phyloP scores from a whole-genome alignment of 2,329 filamentous ascomycete genomes.

The Ceratocystis colombiana region DNA sequence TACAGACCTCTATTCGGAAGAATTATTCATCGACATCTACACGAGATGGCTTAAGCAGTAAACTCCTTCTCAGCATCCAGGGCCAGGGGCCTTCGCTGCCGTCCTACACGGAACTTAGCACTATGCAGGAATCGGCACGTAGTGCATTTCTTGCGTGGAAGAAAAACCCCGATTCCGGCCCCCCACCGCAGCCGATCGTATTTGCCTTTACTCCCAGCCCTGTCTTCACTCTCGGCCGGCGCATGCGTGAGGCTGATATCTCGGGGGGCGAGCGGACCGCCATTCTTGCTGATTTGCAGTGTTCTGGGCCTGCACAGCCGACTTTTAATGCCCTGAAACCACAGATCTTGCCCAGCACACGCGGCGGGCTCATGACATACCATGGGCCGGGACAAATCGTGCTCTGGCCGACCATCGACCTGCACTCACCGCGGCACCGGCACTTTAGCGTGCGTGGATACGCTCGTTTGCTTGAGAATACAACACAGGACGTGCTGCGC shows the following conservation, averaged over 20 bases:
- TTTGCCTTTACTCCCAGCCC: conserved; percentile 74
- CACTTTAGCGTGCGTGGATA: conserved; percentile 62
- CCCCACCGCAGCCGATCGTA: conserved; percentile 53
- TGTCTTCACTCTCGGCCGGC: conserved; percentile 82
- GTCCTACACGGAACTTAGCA: conserved; percentile 15
- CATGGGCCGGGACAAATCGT: conserved; percentile 90
- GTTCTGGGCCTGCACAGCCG: conserved; percentile 17
- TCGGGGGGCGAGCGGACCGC: conserved; percentile 38
- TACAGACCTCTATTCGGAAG: neutral
- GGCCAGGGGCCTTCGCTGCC: neutral
- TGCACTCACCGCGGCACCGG: conserved; percentile 49
- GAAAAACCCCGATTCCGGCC: conserved; percentile 26
- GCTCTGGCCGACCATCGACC: conserved; percentile 83
- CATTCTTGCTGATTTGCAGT: conserved; percentile 38
- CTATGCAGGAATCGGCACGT: conserved; percentile 31
- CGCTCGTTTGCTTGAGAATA: conserved; percentile 66
- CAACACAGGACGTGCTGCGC: conserved; percentile 56
- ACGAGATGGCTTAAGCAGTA: neutral
- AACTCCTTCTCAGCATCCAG: conserved; percentile 1
- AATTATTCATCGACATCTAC: neutral
- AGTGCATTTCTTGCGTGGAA: conserved; percentile 34
- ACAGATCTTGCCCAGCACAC: conserved; percentile 58
- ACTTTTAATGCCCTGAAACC: conserved; percentile 37
- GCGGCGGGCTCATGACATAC: conserved; percentile 87
- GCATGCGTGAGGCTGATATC: conserved; percentile 50